These are phyloP conservation scores for Sherardia arvensis DNA, from an alignment of 257 asterid species.

Conservation along the genomic window DNA sequence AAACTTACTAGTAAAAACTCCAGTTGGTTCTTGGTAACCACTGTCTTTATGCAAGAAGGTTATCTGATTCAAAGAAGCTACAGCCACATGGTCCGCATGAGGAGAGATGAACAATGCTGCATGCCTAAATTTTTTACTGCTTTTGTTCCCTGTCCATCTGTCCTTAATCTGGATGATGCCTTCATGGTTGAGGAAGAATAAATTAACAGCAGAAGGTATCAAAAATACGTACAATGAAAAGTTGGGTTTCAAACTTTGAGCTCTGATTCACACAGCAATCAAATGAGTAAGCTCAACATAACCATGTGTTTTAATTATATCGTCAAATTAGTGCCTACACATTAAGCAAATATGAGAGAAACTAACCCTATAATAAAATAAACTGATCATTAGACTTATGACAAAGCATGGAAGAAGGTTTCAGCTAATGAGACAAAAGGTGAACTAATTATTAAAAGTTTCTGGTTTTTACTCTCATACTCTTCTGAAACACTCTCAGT, in stretches of 20 bases:
- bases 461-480: not conserved
- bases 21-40: conserved; percentile 79
- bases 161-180: conserved; percentile 68
- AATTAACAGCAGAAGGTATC: not conserved
- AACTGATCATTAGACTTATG: not conserved
- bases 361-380: not conserved
- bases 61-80: conserved; percentile 69
- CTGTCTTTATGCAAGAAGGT: conserved; percentile 65
- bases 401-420: not conserved
- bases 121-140: conserved; percentile 39
- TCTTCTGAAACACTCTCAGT: not conserved
- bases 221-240: not conserved
- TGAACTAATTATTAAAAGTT: not conserved
- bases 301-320: not conserved
- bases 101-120: conserved; percentile 72
- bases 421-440: not conserved
- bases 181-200: conserved; percentile 22
- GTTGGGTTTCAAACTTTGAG: not conserved
- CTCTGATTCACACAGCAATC: not conserved
- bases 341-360: not conserved
- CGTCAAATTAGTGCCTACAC: not conserved
- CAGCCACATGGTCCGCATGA: conserved; percentile 74
- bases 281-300: not conserved
- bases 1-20: conserved; percentile 65
- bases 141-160: conserved; percentile 56